Evolutionary conservation across 2,329 filamentous ascomycete species (phyloP), one percentile per base, ranked within the genome.

Genomic region (Monascus ruber): DNA sequence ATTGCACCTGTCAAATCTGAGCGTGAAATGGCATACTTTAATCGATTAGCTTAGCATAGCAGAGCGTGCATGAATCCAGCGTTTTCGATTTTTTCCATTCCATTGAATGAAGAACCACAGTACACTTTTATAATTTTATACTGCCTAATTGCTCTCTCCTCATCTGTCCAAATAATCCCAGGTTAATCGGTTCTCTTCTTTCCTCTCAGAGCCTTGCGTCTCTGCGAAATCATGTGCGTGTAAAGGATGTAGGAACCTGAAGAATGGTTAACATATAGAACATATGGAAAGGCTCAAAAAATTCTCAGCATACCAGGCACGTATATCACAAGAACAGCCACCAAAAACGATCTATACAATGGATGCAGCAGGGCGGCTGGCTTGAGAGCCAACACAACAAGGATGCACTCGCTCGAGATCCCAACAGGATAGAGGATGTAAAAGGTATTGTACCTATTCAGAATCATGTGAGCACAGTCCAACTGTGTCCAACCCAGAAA

Each of bases 161-260:
- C 17, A 17, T 17, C 17, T 17, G 3, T 17, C 17, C 17, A 17
- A 17, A 17, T 17, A 17, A 17, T 17, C 17, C 17, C 17, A 17
- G 3, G 17, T 17, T 29, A 63, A 43, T 52, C 50, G 25, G 57
- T 56, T 40, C 59, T 63, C 63, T 73, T 76, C 55, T 79, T 75
- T 32, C 72, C 74, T 39, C 77, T 75, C 68, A 86, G 69, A 39
- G 89, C 77, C 73, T 86, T 94, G 49, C 77, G 73, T 51, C 89
- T 74, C 73, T 98, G 91, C 45, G 73, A 72, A 72, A 96, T 85
- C 91, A 98, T 96, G 64, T 98, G 84, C 24, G 84, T 86, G 59
- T 91, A 96, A 42, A 96, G 66, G 40, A 93, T 74, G 54, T 91
- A 94, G 4, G 84, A 76, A 55, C 68, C 85, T 82, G 44, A 31